Base-by-base conservation (phyloP, 2,329 filamentous ascomycete genomes). In the Rutstroemia sp. region DNA sequence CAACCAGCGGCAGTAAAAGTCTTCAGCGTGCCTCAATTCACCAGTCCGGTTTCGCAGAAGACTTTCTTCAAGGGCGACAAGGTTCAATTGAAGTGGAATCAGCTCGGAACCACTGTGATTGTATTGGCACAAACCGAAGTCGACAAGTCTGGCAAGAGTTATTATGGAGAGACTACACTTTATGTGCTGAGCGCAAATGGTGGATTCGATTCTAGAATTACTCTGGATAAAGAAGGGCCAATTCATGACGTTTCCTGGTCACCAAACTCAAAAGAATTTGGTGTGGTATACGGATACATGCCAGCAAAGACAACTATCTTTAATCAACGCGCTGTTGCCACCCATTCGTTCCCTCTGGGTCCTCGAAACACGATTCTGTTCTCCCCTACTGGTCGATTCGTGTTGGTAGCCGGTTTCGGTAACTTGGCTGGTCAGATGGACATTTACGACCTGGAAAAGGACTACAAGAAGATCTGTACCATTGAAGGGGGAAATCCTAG, bases 21-120 rank as follows among this genome's bases (percentile, higher is more conserved):
- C 59, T 99, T 88, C 77, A 90, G 92, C 64, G 88, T 97, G 38
- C 92, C 94, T 44, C 81, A 94, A 65, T 97, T 97, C 74, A 81
- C 75, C 61, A 77, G 76, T 53, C 86, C 92, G 4, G 85, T 96
- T 50, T 96, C 92, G 41, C 92, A 97, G 72, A 99, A 99, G 84
- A 96, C 88, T 1, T 99, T 99, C 71, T 99, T 91, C 83, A 99
- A 99, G 78, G 92, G 92, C 61, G 94, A 99, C 78, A 97, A 97
- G 78, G 92, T 99, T 48, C 91, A 96, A 74, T 78, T 99, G 69
- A 96, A 96, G 77, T 99, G 94, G 94, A 99, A 99, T 74, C 83
- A 87, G 64, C 79, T 90, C 60, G 94, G 94, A 53, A 96, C 92
- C 39, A 92, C 87, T 70, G 74, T 97, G 70, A 88, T 99, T 68